A percentile compares a stretch with the other conserved stretches of the same genome.
phyloP scores from a whole-genome alignment of 768 basidiomycete species.

The Boletus subcaerulescens region DNA sequence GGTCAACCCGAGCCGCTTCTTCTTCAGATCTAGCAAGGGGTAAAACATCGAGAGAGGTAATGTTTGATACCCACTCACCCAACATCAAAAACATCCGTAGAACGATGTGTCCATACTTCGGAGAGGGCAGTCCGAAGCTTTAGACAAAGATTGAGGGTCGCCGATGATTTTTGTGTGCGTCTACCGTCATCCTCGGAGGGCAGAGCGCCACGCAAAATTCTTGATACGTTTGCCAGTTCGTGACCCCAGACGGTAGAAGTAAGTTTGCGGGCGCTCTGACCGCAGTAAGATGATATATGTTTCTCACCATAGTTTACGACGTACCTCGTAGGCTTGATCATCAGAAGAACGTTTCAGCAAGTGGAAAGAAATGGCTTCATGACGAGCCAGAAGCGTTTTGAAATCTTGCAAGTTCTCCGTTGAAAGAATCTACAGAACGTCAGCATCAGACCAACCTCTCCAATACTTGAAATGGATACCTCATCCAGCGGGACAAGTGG shows the following conservation, averaged over 20 bases:
- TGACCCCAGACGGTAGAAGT: constrained; percentile 77
- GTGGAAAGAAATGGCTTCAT: constrained; percentile 65
- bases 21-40: constrained; percentile 56
- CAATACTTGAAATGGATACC: constrained; percentile 35
- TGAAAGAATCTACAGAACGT: constrained; percentile 47
- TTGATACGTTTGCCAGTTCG: constrained; percentile 72
- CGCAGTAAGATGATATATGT: background rate
- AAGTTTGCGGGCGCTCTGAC: constrained; percentile 77
- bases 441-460: background rate
- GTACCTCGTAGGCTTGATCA: constrained; percentile 78
- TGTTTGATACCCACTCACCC: constrained; percentile 47
- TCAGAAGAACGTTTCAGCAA: constrained; percentile 69
- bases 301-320: constrained; percentile 18
- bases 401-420: constrained; percentile 49
- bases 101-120: constrained; percentile 69
- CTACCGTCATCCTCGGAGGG: constrained; percentile 39
- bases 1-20: constrained; percentile 65
- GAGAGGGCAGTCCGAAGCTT: constrained; percentile 63
- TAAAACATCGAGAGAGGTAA: background rate
- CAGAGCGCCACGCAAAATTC: constrained; percentile 52
- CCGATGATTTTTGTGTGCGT: constrained; percentile 15
- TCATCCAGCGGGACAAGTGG: constrained; percentile 66
- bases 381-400: constrained; percentile 55
- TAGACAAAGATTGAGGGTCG: constrained; percentile 41
- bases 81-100: constrained; percentile 75